Evolutionary conservation across 176 grass and related monocot genomes (phyloP).

Genomic region (Zea luxurians): DNA sequence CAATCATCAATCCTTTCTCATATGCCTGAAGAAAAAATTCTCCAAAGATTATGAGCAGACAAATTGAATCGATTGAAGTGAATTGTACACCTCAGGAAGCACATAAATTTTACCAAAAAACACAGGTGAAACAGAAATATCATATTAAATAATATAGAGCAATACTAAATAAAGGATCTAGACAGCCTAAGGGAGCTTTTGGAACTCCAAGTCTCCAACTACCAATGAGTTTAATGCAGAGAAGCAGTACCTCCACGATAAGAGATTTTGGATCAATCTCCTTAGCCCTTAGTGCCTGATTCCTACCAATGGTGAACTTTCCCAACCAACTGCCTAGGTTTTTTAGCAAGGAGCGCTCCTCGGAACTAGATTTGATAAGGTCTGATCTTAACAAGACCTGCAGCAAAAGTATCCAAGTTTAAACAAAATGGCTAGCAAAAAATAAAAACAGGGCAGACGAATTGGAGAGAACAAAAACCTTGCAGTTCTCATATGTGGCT

Average conservation of each 20-base stretch:
- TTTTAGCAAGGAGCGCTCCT: conserved; percentile 86
- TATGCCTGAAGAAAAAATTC: conserved; percentile 66
- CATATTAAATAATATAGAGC: conserved; percentile 11
- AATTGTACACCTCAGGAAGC: neutral
- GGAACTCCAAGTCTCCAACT: neutral
- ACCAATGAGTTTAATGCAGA: neutral
- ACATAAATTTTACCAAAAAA: neutral
- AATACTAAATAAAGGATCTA: neutral
- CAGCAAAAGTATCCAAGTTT: conserved; percentile 27
- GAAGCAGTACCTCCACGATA: conserved; percentile 67
- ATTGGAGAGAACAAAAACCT: conserved; percentile 51
- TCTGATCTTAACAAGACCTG: conserved; percentile 80
- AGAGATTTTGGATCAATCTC: conserved; percentile 90
- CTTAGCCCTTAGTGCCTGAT: conserved; percentile 71
- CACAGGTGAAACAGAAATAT: conserved; percentile 10
- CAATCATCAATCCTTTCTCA: conserved; percentile 87
- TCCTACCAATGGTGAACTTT: conserved; percentile 85
- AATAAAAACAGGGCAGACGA: neutral
- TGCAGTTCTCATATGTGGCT: conserved; percentile 94
- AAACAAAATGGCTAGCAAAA: conserved; percentile 10
- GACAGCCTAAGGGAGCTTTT: neutral
- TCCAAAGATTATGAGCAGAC: conserved; percentile 9
- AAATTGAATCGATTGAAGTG: neutral
- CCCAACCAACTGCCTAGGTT: conserved; percentile 88
- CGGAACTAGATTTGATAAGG: conserved; percentile 90